Evolutionary conservation across 108 stramenopile genomes (phyloP), one percentile per base, ranked within the genome.

Genomic region (Chaetoceros muelleri): DNA sequence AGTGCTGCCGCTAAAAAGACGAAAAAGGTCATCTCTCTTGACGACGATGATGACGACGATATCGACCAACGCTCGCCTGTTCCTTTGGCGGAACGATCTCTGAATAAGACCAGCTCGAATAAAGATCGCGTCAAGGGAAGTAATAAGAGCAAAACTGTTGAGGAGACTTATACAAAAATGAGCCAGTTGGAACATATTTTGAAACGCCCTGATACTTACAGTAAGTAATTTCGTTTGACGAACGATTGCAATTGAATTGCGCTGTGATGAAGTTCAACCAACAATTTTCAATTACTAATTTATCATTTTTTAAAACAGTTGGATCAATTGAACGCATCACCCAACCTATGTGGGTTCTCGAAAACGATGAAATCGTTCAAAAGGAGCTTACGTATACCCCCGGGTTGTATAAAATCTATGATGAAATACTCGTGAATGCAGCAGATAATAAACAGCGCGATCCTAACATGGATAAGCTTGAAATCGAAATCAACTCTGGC

Each of bases 401-500:
- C 55, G 98, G 96, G 54, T 77, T 99, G 25, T 98, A 72, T 94
- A 99, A 99, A 64, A 98, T 99, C 55, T 99, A 97, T 64, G 99
- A 99, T 65, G 99, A 99, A 78, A 98, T 99, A 65, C 72, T 99
- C 25, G 98, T 99, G 31, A 99, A 99, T 70, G 99, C 99, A 24
- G 89, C 96, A 0, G 99, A 99, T 72, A 99, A 99, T 83, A 98
- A 98, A 74, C 97, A 98, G 76, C 94, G 99, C 23, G 96, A 99
- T 81, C 73, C 87, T 24, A 70, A 82, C 19, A 98, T 98, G 97
- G 82, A 93, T 71, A 74, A 73, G 64, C 78, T 99, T 40, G 95
- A 98, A 44, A 85, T 99, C 29, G 62, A 44, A 3, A 78, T 97
- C 48, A 76, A 96, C 59, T 59, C 62, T 0, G 81, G 57, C 22